phyloP scores from a whole-genome alignment of 306 rosid genomes.

The Pyrus bretschneideri region DNA sequence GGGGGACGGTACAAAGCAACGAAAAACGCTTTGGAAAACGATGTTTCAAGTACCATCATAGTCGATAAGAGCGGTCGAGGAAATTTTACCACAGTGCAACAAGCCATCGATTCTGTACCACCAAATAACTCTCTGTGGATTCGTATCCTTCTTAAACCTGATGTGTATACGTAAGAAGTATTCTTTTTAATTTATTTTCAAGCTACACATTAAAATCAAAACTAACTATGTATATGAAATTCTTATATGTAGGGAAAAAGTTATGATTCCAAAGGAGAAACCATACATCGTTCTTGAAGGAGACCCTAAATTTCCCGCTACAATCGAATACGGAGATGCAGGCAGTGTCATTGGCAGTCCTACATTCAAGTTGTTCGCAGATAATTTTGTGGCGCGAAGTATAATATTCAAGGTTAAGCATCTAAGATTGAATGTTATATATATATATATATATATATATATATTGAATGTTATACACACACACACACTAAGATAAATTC shows the following conservation, averaged over 20 bases:
- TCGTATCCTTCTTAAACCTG: slow-evolving; percentile 15
- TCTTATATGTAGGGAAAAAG: slow-evolving; percentile 23
- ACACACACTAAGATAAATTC: background rate
- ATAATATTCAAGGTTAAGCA: background rate
- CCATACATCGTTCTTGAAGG: slow-evolving; percentile 25
- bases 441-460: too few relatives aligned
- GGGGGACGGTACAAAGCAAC: background rate
- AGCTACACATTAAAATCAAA: background rate
- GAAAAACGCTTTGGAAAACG: background rate
- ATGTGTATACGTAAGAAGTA: slow-evolving; percentile 1
- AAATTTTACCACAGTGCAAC: slow-evolving; percentile 15
- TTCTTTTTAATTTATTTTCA: background rate
- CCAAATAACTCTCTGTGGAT: slow-evolving; percentile 16
- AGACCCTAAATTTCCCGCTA: background rate
- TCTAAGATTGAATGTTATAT: too few relatives aligned
- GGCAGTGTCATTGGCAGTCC: background rate
- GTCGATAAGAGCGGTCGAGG: slow-evolving; percentile 18
- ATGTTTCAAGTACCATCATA: background rate
- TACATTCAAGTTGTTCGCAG: background rate
- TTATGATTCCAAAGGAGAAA: slow-evolving; percentile 8
- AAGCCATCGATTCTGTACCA: slow-evolving; percentile 31
- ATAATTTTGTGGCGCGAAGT: background rate
- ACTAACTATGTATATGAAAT: background rate
- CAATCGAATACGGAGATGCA: too few relatives aligned
- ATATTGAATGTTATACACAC: too few relatives aligned